Evolutionary conservation across 495 filamentous ascomycete species (phyloP).

Genomic region (Hyaloscypha finlandica): DNA sequence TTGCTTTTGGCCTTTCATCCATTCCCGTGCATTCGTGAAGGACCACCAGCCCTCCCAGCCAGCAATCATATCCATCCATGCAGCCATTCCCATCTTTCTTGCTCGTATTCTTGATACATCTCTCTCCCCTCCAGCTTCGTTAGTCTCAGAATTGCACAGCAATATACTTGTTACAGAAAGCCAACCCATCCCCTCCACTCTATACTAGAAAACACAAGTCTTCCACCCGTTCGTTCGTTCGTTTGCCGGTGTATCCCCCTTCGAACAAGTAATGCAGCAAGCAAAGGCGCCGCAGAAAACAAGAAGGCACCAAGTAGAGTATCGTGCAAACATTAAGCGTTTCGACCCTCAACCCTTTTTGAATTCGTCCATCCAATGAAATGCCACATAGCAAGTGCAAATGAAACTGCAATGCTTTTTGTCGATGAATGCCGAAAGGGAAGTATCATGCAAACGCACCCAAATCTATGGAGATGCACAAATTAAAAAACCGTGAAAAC

Average conservation of each 20-base stretch:
- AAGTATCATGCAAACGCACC: slow-evolving; percentile 15
- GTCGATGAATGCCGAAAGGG: slow-evolving; percentile 11
- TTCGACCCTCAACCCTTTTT: slow-evolving; percentile 11
- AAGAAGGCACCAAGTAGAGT: slow-evolving; percentile 5
- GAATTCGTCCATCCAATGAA: slow-evolving; percentile 3
- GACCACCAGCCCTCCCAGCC: not conserved
- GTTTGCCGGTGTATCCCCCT: not conserved
- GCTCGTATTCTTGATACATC: not conserved
- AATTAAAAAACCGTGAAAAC: slow-evolving; percentile 15
- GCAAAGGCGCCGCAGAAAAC: slow-evolving; percentile 7
- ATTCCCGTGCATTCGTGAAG: not conserved
- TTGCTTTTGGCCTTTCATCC: not conserved
- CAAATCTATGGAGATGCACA: slow-evolving; percentile 21
- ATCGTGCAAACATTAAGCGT: slow-evolving; percentile 28
- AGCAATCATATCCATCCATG: not conserved
- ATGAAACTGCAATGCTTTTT: slow-evolving; percentile 17
- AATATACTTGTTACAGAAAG: slow-evolving; percentile 8
- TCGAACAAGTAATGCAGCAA: not conserved
- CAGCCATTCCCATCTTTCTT: not conserved
- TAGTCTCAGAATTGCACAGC: slow-evolving; percentile 3
- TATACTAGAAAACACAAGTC: slow-evolving; percentile 5
- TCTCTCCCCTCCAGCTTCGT: not conserved
- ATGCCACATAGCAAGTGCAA: slow-evolving; percentile 7
- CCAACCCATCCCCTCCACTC: not conserved
- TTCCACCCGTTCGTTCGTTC: slow-evolving; percentile 1